phyloP scores from a whole-genome alignment of 192 early-diverging fungal species.

The Rhizophagus clarus region DNA sequence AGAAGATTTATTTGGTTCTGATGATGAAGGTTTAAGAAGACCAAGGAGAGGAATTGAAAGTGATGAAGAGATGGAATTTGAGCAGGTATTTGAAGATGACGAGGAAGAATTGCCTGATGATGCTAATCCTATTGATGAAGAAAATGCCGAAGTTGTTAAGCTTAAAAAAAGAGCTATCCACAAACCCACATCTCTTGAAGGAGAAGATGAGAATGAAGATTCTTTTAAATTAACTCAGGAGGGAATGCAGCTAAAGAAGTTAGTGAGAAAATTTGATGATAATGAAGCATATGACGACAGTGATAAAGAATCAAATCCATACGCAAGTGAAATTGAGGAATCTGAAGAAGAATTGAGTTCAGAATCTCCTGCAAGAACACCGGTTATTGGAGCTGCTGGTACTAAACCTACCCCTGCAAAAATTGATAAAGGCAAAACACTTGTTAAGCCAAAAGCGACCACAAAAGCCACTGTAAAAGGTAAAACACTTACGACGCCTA shows the following conservation, averaged over 20 bases:
- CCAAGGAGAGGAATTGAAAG: conserved; percentile 16
- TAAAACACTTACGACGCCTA: not conserved
- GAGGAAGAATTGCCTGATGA: conserved; percentile 70
- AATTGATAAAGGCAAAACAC: not conserved
- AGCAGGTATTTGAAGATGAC: conserved; percentile 81
- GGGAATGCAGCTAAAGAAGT: conserved; percentile 60
- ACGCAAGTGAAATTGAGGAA: conserved; percentile 40
- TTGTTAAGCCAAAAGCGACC: not conserved
- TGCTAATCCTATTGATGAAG: conserved; percentile 43
- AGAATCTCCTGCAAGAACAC: not conserved
- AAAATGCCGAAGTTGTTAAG: conserved; percentile 28
- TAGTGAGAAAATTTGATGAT: conserved; percentile 63
- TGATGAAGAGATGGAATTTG: conserved; percentile 66
- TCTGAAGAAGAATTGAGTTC: conserved; percentile 19
- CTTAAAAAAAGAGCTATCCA: conserved; percentile 30
- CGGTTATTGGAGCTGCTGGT: not conserved
- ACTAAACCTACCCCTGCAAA: not conserved
- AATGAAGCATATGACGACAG: conserved; percentile 63
- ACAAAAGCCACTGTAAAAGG: not conserved
- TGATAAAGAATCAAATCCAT: conserved; percentile 59
- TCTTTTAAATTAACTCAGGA: conserved; percentile 42
- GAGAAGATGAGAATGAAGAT: conserved; percentile 44
- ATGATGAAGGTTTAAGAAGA: conserved; percentile 36
- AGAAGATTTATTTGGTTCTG: conserved; percentile 44
- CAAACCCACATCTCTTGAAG: conserved; percentile 42